These are phyloP conservation scores for Truncatella angustata DNA, from an alignment of 2,329 filamentous ascomycete species.

Conservation along the genomic window DNA sequence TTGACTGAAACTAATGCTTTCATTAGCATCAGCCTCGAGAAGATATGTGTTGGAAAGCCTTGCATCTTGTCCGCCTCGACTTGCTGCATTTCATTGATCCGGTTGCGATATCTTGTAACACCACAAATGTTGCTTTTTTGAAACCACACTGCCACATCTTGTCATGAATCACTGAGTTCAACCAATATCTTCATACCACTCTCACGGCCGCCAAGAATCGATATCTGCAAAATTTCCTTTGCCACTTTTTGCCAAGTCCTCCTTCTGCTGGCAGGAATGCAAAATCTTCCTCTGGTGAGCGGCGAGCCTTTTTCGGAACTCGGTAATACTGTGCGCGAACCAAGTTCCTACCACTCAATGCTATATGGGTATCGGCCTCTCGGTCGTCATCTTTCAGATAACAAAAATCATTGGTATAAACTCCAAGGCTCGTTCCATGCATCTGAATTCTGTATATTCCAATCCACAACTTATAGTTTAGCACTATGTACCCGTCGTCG, in stretches of 20 bases:
- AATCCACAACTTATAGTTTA: too few relatives aligned
- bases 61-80: not conserved
- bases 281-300: not conserved
- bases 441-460: too few relatives aligned
- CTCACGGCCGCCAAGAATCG: not conserved
- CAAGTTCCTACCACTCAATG: too few relatives aligned
- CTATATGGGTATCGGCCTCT: not conserved
- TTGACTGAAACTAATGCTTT: not conserved
- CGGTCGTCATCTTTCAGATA: too few relatives aligned
- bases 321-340: not conserved
- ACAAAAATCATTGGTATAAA: too few relatives aligned
- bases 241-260: not conserved
- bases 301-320: not conserved
- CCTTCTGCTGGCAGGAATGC: not conserved
- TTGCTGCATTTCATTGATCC: not conserved
- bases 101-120: not conserved
- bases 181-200: not conserved
- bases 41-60: not conserved
- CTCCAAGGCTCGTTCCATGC: too few relatives aligned
- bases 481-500: too few relatives aligned
- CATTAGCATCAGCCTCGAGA: not conserved
- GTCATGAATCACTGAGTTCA: not conserved
- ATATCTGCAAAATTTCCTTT: not conserved
- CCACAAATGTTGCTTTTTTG: not conserved
- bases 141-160: not conserved